These are phyloP conservation scores for Clonostachys sp. DNA, from an alignment of 2,329 filamentous ascomycete genomes.

Conservation along the genomic window DNA sequence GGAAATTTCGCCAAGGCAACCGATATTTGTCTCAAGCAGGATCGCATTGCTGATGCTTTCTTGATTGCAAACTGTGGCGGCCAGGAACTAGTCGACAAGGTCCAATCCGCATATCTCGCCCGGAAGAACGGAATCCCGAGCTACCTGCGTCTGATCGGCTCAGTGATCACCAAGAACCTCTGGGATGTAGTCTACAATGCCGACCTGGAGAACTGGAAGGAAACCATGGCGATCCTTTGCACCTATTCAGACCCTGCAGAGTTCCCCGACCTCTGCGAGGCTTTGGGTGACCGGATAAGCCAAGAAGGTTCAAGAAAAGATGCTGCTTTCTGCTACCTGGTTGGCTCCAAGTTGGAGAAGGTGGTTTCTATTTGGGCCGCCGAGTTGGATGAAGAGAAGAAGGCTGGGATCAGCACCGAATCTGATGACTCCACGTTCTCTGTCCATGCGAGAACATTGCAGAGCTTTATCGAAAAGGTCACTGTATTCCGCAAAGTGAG, in stretches of 20 bases:
- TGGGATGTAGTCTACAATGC: constrained; percentile 99
- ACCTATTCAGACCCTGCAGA: constrained; percentile 89
- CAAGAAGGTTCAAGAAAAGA: constrained; percentile 79
- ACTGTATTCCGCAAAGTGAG: constrained; percentile 93
- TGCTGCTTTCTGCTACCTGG: constrained; percentile 93
- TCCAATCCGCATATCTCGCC: constrained; percentile 85
- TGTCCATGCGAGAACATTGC: constrained; percentile 80
- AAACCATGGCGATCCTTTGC: constrained; percentile 92
- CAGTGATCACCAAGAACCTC: constrained; percentile 91
- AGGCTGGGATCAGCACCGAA: constrained; percentile 64
- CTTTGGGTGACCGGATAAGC: constrained; percentile 83
- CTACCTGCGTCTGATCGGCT: constrained; percentile 85
- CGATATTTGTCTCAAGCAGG: constrained; percentile 81
- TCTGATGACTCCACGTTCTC: constrained; percentile 80
- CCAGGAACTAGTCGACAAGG: constrained; percentile 89
- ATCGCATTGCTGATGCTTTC: constrained; percentile 91
- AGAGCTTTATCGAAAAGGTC: constrained; percentile 97
- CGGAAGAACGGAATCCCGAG: constrained; percentile 80
- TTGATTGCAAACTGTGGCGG: constrained; percentile 97
- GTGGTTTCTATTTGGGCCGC: constrained; percentile 91
- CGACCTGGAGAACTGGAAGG: constrained; percentile 90
- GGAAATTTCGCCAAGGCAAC: constrained; percentile 89
- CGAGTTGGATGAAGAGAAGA: constrained; percentile 81
- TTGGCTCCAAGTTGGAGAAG: constrained; percentile 95
- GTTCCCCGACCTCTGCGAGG: constrained; percentile 92